phyloP scores from a whole-genome alignment of 768 basidiomycete genomes.

The Leccinum rimulosum region DNA sequence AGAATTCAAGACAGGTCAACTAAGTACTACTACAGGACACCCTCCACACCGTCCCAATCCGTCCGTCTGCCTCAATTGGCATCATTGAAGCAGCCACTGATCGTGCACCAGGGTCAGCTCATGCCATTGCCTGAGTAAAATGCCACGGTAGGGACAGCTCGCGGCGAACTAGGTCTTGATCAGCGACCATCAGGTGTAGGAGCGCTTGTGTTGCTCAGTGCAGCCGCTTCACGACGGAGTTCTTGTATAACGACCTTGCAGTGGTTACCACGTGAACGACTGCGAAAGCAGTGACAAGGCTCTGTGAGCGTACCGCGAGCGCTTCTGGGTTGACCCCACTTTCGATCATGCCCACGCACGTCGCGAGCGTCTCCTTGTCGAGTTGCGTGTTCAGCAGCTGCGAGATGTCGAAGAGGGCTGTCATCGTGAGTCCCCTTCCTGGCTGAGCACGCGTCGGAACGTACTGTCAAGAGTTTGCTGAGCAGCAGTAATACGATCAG shows the following conservation, averaged over 20 bases:
- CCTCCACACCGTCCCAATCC: conserved; percentile 17
- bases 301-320: conserved; percentile 62
- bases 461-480: conserved; percentile 70
- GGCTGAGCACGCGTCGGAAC: conserved; percentile 26
- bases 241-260: conserved; percentile 80
- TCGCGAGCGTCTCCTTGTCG: conserved; percentile 89
- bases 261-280: conserved; percentile 7
- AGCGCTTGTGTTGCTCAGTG: conserved; percentile 30
- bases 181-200: conserved; percentile 27
- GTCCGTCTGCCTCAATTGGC: conserved; percentile 14
- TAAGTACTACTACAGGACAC: conserved; percentile 20
- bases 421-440: conserved; percentile 8
- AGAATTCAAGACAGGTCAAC: not conserved
- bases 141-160: not conserved
- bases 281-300: not conserved
- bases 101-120: not conserved
- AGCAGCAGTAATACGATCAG: conserved; percentile 60
- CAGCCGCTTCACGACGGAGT: conserved; percentile 66
- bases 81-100: conserved; percentile 13
- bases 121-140: conserved; percentile 1
- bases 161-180: not conserved
- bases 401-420: conserved; percentile 85
- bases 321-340: conserved; percentile 91
- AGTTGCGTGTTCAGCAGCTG: conserved; percentile 84
- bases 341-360: conserved; percentile 90